Base-by-base conservation (phyloP, 2,329 filamentous ascomycete species). In the Fusarium succisae region DNA sequence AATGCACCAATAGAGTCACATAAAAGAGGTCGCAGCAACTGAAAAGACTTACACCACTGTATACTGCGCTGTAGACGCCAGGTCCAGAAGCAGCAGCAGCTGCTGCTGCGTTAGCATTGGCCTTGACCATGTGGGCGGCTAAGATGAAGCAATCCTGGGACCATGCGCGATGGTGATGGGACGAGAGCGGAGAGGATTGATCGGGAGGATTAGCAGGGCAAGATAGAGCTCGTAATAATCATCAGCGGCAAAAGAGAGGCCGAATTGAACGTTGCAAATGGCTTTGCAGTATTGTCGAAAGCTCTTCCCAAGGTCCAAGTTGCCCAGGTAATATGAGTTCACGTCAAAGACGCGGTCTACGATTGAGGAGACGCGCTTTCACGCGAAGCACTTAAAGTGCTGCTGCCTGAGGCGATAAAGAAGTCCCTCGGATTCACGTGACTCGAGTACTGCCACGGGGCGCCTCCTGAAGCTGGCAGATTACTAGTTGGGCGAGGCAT, bases 11-110 rank as follows among this genome's bases (percentile, higher is more conserved):
- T 55, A 51, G n/a, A 60, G 35, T 38, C 13, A 24, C 22, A 28
- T 24, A 35, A 54, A 43, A 28, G 44, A 41, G 15, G 32, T 39
- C 13, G 37, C 38, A 30, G 11, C 37, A 43, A 14, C 63, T 15
- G 26, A 24, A 35, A 63, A 48, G 74, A 86, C 89, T 83, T 84
- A 92, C 91, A 81, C 91, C 90, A 82, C 90, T 92, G 80, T 92
- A 92, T 26, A 91, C 92, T 72, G 90, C 91, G 82, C 89, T 91
- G 83, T 91, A 92, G 69, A 92, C 87, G 79, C 89, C 88, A 32
- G 86, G 83, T 44, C 89, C 88, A 32, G 86, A 82, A 43, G 82
- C 81, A 73, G 78, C 76, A 73, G 76, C 76, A 69, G 76, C 67
- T 66, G 78, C 77, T 75, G 76, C 77, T 75, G 76, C 75, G 45